phyloP scores from a whole-genome alignment of 192 early-diverging fungal genomes.

The Coemansia sp. region DNA sequence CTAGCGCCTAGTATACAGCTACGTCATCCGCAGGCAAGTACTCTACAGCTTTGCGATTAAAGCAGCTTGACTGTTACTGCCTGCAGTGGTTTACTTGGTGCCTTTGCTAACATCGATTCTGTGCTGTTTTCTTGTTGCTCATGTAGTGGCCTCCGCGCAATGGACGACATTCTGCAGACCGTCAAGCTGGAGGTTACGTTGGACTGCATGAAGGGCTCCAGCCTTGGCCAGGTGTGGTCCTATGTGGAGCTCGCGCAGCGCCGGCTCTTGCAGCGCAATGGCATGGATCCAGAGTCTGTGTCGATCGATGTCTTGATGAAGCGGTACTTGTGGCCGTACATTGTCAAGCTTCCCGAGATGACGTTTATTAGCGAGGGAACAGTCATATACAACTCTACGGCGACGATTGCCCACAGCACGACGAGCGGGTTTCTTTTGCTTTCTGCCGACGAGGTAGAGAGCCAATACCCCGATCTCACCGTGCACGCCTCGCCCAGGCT shows the following conservation, averaged over 20 bases:
- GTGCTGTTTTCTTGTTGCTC: too few species aligned
- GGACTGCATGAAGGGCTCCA: constrained; percentile 38
- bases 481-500: constrained; percentile 24
- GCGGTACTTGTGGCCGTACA: constrained; percentile 40
- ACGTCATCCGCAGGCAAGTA: too few species aligned
- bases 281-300: neutral
- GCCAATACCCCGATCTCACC: constrained; percentile 18
- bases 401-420: neutral
- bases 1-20: too few species aligned
- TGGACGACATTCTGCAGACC: constrained; percentile 42
- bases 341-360: constrained; percentile 20
- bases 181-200: constrained; percentile 40
- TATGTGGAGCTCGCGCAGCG: constrained; percentile 38
- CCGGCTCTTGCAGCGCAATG: constrained; percentile 6
- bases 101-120: neutral
- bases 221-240: constrained; percentile 29
- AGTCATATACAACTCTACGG: constrained; percentile 11
- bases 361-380: constrained; percentile 15
- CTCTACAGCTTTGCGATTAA: too few species aligned
- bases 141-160: neutral
- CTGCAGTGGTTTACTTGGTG: too few species aligned
- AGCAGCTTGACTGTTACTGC: neutral
- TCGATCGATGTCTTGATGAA: constrained; percentile 16
- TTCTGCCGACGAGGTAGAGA: constrained; percentile 6
- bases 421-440: constrained; percentile 3